A percentile compares a stretch with the other conserved stretches of the same genome.
These are phyloP conservation scores for Cordyceps cicadae DNA, from an alignment of 2,329 filamentous ascomycete species.

Conservation along the genomic window DNA sequence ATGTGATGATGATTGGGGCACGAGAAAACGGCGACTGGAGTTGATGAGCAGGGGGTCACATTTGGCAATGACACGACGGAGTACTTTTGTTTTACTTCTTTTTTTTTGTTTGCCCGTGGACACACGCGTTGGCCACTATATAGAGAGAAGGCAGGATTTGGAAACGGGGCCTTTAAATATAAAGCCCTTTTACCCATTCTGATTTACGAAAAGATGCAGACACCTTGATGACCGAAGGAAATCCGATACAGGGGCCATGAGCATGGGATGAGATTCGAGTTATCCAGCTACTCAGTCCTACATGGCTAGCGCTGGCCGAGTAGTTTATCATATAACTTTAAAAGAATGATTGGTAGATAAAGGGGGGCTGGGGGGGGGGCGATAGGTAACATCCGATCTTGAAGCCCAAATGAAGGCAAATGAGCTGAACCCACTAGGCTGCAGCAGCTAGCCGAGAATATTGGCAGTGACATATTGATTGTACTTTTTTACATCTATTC, in stretches of 20 bases:
- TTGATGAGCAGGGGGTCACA: not conserved
- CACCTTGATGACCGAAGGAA: no score
- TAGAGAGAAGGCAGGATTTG: not conserved
- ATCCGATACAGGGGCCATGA: not conserved
- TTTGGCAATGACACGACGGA: not conserved
- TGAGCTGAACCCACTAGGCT: no score
- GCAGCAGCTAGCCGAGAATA: no score
- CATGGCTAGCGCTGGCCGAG: no score
- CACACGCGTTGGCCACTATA: not conserved
- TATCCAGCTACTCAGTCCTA: not conserved
- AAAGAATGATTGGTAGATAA: no score
- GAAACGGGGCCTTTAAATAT: not conserved
- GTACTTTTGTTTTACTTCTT: not conserved
- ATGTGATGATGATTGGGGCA: not conserved
- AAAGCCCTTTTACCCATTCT: not conserved
- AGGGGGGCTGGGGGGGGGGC: no score
- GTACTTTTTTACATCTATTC: no score
- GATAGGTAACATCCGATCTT: no score
- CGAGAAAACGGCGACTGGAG: not conserved
- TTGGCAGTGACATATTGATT: no score
- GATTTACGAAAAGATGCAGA: not conserved
- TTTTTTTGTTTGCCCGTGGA: not conserved
- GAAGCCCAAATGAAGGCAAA: no score
- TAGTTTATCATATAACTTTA: no score
- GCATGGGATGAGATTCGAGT: constrained; percentile 1